phyloP scores from a whole-genome alignment of 179 eudicot genomes.

The Beta macrorhiza region DNA sequence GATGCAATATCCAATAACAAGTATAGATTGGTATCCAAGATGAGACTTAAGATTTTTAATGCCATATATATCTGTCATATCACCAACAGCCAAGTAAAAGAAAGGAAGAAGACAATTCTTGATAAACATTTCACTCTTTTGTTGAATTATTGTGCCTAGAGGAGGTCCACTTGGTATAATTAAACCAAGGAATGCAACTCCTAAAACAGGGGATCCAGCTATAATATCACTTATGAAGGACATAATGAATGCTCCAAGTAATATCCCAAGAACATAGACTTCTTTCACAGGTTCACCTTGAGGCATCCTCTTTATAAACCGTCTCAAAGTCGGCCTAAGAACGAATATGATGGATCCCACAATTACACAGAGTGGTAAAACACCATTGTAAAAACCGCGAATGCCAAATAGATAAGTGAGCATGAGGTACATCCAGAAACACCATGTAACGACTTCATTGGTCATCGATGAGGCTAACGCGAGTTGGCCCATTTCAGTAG shows the following conservation, averaged over 20 bases:
- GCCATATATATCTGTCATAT: conserved; percentile 3
- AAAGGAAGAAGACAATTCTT: conserved; percentile 46
- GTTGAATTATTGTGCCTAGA: conserved; percentile 18
- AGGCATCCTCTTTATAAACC: conserved; percentile 15
- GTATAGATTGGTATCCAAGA: conserved; percentile 35
- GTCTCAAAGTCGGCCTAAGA: conserved; percentile 4
- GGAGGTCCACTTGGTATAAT: conserved; percentile 32
- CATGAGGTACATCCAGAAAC: neutral
- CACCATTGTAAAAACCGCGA: neutral
- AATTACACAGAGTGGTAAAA: neutral
- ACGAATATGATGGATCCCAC: neutral
- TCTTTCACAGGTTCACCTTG: conserved; percentile 20
- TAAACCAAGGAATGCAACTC: conserved; percentile 20
- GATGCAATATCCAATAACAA: conserved; percentile 44
- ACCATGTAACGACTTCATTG: conserved; percentile 20
- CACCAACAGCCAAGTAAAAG: conserved; percentile 38
- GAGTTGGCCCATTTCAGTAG: conserved; percentile 25
- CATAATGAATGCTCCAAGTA: conserved; percentile 21
- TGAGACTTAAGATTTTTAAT: neutral
- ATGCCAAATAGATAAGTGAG: neutral
- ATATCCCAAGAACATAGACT: conserved; percentile 3
- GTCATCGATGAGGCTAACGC: conserved; percentile 16
- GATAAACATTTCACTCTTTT: conserved; percentile 10
- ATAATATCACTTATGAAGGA: neutral
- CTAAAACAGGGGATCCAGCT: conserved; percentile 17